These are phyloP conservation scores for Cladosporium halotolerans DNA, from an alignment of 2,329 filamentous ascomycete genomes.

Conservation along the genomic window DNA sequence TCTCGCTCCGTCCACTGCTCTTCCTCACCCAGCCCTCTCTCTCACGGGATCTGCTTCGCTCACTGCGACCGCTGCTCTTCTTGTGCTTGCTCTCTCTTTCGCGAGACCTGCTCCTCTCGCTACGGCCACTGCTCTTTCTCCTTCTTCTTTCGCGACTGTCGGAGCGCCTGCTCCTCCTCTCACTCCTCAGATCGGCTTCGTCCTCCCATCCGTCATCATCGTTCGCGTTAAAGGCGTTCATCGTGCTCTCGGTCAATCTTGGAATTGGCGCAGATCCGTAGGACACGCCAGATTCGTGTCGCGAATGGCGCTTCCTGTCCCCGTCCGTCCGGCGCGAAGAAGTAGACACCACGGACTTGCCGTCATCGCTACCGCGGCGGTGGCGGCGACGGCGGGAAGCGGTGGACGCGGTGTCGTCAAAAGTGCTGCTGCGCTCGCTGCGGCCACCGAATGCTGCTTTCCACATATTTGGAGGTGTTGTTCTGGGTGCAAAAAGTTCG, in stretches of 20 bases:
- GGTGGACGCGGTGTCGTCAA: slow-evolving; percentile 21
- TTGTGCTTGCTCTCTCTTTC: slow-evolving; percentile 18
- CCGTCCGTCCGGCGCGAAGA: slow-evolving; percentile 19
- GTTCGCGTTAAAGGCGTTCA: slow-evolving; percentile 27
- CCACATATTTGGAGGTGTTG: slow-evolving; percentile 22
- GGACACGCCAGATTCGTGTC: slow-evolving; percentile 24
- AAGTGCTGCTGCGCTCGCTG: slow-evolving; percentile 23
- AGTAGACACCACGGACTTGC: slow-evolving; percentile 19
- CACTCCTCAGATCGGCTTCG: slow-evolving; percentile 24
- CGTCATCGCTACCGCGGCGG: slow-evolving; percentile 17
- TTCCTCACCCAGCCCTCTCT: slow-evolving; percentile 15
- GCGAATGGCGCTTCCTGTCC: slow-evolving; percentile 31
- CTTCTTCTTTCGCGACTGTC: slow-evolving; percentile 7
- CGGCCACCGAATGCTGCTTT: slow-evolving; percentile 31
- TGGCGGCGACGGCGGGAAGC: slow-evolving; percentile 7
- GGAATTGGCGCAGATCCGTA: slow-evolving; percentile 17
- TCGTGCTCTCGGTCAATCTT: slow-evolving; percentile 30
- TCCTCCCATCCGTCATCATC: slow-evolving; percentile 29
- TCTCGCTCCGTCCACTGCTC: slow-evolving; percentile 28
- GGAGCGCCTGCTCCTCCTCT: slow-evolving; percentile 20
- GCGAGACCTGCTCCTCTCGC: slow-evolving; percentile 16
- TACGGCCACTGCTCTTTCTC: slow-evolving; percentile 23
- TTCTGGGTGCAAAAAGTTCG: slow-evolving; percentile 1
- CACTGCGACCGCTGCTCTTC: slow-evolving; percentile 15
- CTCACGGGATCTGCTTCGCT: slow-evolving; percentile 8